These are phyloP conservation scores for Sinapis alba DNA, from an alignment of 441 rosid species.

Conservation along the genomic window DNA sequence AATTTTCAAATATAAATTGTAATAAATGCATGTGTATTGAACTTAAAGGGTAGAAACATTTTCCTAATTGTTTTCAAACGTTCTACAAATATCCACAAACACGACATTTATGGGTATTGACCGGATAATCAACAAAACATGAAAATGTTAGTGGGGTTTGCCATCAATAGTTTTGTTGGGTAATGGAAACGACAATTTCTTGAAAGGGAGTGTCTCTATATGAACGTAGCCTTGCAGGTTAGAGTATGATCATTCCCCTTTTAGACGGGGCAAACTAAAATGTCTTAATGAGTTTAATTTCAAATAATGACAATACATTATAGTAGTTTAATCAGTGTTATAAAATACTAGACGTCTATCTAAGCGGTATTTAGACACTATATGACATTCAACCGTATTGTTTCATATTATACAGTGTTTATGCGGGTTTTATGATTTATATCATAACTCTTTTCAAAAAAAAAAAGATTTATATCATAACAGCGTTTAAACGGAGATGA, in stretches of 20 bases:
- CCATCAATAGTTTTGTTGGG: constrained; percentile 18
- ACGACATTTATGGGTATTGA: not conserved
- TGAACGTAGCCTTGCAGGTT: constrained; percentile 23
- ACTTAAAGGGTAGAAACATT: not conserved
- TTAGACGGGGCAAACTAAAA: constrained; percentile 30
- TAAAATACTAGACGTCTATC: no score
- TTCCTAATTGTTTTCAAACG: not conserved
- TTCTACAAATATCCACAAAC: not conserved
- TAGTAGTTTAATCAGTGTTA: not conserved
- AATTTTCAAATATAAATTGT: not conserved
- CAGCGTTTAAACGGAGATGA: no score
- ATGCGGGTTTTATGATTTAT: no score
- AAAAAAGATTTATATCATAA: no score
- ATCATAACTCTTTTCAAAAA: no score
- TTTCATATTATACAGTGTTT: no score
- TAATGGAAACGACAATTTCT: constrained; percentile 18
- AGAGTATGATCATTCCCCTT: constrained; percentile 33
- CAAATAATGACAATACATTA: not conserved
- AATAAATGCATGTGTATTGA: not conserved
- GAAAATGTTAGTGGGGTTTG: not conserved
- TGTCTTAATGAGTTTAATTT: not conserved
- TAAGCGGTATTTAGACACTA: no score
- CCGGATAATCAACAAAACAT: not conserved
- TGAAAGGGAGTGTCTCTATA: constrained; percentile 20
- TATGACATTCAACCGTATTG: no score